Base-by-base conservation (phyloP, 371 early-diverging fungal genomes). In the Mucor piriformis region DNA sequence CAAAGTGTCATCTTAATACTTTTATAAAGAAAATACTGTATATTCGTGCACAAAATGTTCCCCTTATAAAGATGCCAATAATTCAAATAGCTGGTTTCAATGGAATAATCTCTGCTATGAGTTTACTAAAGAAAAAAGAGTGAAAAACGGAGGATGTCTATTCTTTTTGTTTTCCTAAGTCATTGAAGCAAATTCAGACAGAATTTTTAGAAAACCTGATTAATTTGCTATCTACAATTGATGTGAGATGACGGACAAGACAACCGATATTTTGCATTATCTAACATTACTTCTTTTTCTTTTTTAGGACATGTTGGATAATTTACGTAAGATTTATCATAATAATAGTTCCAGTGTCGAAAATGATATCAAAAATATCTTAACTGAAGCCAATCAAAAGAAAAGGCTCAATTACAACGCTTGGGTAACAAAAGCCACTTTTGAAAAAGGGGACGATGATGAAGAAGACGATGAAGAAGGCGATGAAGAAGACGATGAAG, bases 1-100 rank as follows among this genome's bases (percentile, higher is more conserved):
- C 54, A 48, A 58, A 64, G 48, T 64, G 54, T 34, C 54, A 57
- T 54, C 63, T 64, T 29, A 64, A 58, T 40, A 63, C 63, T 47
- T 57, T 57, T 57, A n/a, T n/a, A n/a, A n/a, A n/a, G n/a, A n/a
- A n/a, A n/a, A 20, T 63, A 54, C 59, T 59, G 33, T 49, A 49
- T 54, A 54, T 64, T 50, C 35, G 43, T 54, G 50, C 58, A 27
- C 54, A 58, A 58, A 48, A 64, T 58, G 54, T 58, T 52, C 57
- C 52, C 21, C 57, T 56, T 38, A 51, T 63, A 50, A 62, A 62
- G 56, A 57, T 63, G n/a, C 52, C 63, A 56, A 57, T 56, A 46
- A 63, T 51, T 23, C 63, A 63, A 37, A n/a, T 63, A 52, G 57
- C 53, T 43, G 53, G 63, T 1, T 57, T 63, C 47, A 63, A 21